Evolutionary conservation across 495 filamentous ascomycete species (phyloP).

Genomic region (Opeltia flavorubescens): DNA sequence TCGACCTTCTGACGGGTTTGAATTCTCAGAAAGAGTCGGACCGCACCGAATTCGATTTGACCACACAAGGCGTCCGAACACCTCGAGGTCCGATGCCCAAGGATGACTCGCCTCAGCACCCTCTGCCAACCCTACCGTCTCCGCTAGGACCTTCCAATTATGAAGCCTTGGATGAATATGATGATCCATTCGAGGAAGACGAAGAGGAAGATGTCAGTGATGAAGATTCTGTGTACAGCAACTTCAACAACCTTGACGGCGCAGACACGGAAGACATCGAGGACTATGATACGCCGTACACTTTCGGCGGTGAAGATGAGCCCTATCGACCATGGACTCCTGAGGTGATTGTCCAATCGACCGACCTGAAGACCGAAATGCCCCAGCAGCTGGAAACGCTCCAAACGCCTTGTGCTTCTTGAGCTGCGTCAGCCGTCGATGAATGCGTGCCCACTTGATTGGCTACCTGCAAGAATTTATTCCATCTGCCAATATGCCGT

Average conservation of each 20-base stretch:
- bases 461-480: too few relatives aligned
- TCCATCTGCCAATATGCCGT: too few relatives aligned
- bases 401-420: neutral
- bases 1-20: constrained; percentile 1
- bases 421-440: neutral
- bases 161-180: constrained; percentile 33
- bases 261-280: constrained; percentile 9
- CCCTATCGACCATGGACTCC: constrained; percentile 1
- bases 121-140: constrained; percentile 21
- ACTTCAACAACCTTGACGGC: constrained; percentile 14
- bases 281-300: constrained; percentile 8
- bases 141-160: constrained; percentile 32
- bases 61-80: constrained; percentile 4
- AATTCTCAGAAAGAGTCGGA: constrained; percentile 1
- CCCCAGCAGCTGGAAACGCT: too few relatives aligned
- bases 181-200: constrained; percentile 18
- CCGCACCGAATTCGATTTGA: neutral
- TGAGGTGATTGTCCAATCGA: too few relatives aligned
- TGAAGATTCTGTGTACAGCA: constrained; percentile 12
- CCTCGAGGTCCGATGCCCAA: neutral
- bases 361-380: too few relatives aligned
- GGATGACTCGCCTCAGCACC: constrained; percentile 6
- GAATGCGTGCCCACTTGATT: too few relatives aligned
- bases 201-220: constrained; percentile 11
- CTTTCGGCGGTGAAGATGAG: constrained; percentile 10